Percentiles rank a stretch among this genome's conserved stretches.
phyloP scores from a whole-genome alignment of 768 basidiomycete species.

The Lyophyllum shimeji region DNA sequence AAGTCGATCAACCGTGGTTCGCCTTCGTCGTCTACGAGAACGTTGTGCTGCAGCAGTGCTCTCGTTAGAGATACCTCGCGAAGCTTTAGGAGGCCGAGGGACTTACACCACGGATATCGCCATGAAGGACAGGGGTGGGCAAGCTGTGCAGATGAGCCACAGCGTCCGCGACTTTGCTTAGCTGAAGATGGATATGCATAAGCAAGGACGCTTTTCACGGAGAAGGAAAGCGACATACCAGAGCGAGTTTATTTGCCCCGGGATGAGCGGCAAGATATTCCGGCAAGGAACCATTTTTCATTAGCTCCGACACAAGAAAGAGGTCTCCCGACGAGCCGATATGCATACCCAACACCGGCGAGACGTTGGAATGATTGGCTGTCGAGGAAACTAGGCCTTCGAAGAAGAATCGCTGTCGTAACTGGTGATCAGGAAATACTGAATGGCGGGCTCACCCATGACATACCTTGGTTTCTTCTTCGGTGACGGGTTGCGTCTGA shows the following conservation, averaged over 20 bases:
- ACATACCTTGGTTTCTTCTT: slow-evolving; percentile 1
- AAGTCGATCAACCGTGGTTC: slow-evolving; percentile 14
- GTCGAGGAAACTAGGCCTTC: slow-evolving; percentile 7
- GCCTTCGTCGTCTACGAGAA: slow-evolving; percentile 12
- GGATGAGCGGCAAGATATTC: slow-evolving; percentile 1
- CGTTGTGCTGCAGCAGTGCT: slow-evolving; percentile 10
- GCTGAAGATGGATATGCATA: not conserved
- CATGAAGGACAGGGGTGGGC: slow-evolving; percentile 13
- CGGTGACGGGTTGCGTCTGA: not conserved
- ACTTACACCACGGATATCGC: slow-evolving; percentile 17
- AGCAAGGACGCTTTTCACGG: not conserved
- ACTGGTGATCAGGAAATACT: not conserved
- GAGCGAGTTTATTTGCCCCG: not conserved
- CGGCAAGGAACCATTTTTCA: slow-evolving; percentile 7
- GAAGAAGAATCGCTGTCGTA: slow-evolving; percentile 11
- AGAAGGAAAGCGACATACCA: slow-evolving; percentile 6
- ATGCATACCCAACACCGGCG: slow-evolving; percentile 10
- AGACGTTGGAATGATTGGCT: slow-evolving; percentile 9
- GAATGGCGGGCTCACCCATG: no score
- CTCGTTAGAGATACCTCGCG: not conserved
- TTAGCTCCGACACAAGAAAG: slow-evolving; percentile 10
- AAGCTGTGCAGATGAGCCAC: slow-evolving; percentile 13
- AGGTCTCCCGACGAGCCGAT: not conserved
- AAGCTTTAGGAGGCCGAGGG: no score
- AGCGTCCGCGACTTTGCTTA: slow-evolving; percentile 9